Conservation (phyloP, 257 asterid species). For the Ophiorrhiza pumila region DNA sequence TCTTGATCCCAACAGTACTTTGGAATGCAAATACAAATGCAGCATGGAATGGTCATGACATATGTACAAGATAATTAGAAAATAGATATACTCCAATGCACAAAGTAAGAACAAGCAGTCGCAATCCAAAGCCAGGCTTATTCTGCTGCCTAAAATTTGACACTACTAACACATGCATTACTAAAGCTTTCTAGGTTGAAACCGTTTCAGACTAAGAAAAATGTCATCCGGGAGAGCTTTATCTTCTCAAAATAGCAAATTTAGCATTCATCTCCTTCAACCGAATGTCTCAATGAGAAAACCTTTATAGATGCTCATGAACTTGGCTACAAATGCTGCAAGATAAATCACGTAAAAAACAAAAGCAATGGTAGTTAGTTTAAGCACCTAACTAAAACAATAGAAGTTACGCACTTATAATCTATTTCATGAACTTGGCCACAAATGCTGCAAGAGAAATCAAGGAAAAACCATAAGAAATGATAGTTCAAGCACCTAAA, state of each 20-base stretch:
- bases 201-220: not conserved
- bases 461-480: constrained; percentile 10
- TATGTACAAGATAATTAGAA: not conserved
- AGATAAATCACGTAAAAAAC: constrained; percentile 17
- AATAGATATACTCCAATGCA: not conserved
- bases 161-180: not conserved
- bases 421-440: constrained; percentile 60
- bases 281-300: constrained; percentile 94
- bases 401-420: not conserved
- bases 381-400: not conserved
- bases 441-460: constrained; percentile 75
- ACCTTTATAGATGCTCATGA: constrained; percentile 94
- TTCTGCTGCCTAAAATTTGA: not conserved
- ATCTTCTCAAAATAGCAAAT: not conserved
- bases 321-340: constrained; percentile 98
- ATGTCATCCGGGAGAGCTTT: not conserved
- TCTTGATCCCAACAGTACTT: too few relatives aligned
- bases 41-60: not conserved
- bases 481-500: not conserved
- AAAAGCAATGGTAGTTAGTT: constrained; percentile 1
- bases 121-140: not conserved
- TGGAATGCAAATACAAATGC: not conserved
- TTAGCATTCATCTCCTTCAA: constrained; percentile 27
- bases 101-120: too few relatives aligned
- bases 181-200: not conserved